A percentile compares a stretch with the other conserved stretches of the same genome.
Evolutionary conservation across 2,329 filamentous ascomycete species (phyloP).

Genomic region (Curvularia hawaiiensis): DNA sequence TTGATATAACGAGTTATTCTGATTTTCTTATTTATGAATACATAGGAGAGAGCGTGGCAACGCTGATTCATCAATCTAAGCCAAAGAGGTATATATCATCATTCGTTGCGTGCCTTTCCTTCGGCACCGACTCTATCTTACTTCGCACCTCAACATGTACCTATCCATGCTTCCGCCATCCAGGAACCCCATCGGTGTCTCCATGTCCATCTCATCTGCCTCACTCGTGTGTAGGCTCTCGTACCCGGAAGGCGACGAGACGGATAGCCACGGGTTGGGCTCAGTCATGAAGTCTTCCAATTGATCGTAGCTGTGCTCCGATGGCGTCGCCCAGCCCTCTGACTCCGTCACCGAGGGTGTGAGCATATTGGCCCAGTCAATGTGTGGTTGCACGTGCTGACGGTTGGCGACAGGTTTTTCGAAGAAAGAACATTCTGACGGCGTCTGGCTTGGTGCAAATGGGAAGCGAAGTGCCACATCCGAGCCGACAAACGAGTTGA

Average conservation of each 20-base stretch:
- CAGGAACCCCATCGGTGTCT: slow-evolving; percentile 60
- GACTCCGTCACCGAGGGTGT: slow-evolving; percentile 47
- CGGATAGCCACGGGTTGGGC: slow-evolving; percentile 61
- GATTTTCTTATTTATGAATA: slow-evolving; percentile 7
- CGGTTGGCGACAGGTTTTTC: slow-evolving; percentile 48
- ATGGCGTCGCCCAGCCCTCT: slow-evolving; percentile 48
- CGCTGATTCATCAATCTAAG: slow-evolving; percentile 31
- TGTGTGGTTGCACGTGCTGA: slow-evolving; percentile 46
- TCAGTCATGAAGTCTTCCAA: slow-evolving; percentile 48
- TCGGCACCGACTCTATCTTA: slow-evolving; percentile 19
- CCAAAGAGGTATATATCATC: slow-evolving; percentile 34
- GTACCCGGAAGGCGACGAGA: slow-evolving; percentile 56
- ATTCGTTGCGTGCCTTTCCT: slow-evolving; percentile 9
- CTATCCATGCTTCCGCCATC: slow-evolving; percentile 69
- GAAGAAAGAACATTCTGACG: slow-evolving; percentile 55
- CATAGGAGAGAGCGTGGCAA: slow-evolving; percentile 27
- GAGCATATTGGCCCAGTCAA: slow-evolving; percentile 65
- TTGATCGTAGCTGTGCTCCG: slow-evolving; percentile 46
- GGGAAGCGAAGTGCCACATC: slow-evolving; percentile 83
- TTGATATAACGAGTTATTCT: too few relatives aligned
- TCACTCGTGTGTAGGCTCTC: slow-evolving; percentile 64
- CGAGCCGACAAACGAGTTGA: slow-evolving; percentile 69
- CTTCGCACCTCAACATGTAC: slow-evolving; percentile 69
- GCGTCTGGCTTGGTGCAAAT: slow-evolving; percentile 70
- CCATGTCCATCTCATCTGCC: slow-evolving; percentile 45